These are phyloP conservation scores for Babesia gibsoni DNA, from an alignment of 169 alveolate species.

Conservation along the genomic window DNA sequence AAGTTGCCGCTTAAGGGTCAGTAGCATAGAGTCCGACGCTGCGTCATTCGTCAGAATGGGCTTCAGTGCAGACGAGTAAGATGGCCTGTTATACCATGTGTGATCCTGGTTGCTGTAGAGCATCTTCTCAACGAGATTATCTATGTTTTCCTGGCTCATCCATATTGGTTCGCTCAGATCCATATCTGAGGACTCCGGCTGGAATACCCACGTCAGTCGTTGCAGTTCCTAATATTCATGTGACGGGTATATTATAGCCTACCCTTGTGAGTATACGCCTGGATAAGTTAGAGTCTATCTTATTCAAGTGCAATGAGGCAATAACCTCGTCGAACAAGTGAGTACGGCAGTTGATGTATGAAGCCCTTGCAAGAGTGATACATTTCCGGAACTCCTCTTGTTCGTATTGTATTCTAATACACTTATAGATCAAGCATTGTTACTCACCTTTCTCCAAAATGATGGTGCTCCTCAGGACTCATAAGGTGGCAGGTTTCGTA, in stretches of 20 bases:
- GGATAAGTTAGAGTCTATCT: conserved; percentile 5
- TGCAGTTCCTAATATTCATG: conserved; percentile 27
- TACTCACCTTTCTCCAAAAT: conserved; percentile 31
- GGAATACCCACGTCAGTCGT: conserved; percentile 55
- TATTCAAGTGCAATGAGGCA: conserved; percentile 16
- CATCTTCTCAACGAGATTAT: conserved; percentile 26
- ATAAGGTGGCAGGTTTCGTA: conserved; percentile 50
- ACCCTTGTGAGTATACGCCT: conserved; percentile 18
- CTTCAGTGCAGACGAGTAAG: conserved; percentile 58
- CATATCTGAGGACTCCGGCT: conserved; percentile 42
- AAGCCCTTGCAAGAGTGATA: conserved; percentile 51
- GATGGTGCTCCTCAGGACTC: conserved; percentile 32
- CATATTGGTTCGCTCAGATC: conserved; percentile 42
- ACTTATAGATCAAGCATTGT: neutral
- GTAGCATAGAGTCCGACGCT: conserved; percentile 26
- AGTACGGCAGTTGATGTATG: conserved; percentile 61
- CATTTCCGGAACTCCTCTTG: conserved; percentile 48
- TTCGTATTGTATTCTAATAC: conserved; percentile 34
- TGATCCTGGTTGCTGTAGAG: conserved; percentile 32
- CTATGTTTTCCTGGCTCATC: conserved; percentile 43
- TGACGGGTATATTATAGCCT: neutral
- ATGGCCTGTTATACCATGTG: conserved; percentile 53
- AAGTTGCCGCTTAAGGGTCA: conserved; percentile 49
- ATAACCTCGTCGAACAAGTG: conserved; percentile 47
- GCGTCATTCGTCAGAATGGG: conserved; percentile 59